A percentile compares a stretch with the other conserved stretches of the same genome.
These are phyloP conservation scores for Pseudogymnoascus sp. DNA, from an alignment of 2,329 filamentous ascomycete species.

Conservation along the genomic window DNA sequence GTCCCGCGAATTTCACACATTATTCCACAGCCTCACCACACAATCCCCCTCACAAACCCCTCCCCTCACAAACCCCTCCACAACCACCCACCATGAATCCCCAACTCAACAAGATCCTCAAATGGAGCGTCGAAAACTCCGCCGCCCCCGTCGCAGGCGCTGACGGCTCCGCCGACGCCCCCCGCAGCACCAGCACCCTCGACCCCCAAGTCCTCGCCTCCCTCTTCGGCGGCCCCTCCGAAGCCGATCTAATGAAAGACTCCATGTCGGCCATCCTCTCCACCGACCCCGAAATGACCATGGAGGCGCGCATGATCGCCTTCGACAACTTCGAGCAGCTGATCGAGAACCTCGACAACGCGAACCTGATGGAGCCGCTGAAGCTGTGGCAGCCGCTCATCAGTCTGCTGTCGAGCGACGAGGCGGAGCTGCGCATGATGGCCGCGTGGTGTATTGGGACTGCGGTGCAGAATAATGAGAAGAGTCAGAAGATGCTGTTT, in stretches of 20 bases:
- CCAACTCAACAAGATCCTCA: constrained; percentile 29
- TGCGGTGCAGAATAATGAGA: constrained; percentile 91
- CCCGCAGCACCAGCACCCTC: constrained; percentile 37
- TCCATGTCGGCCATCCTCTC: constrained; percentile 71
- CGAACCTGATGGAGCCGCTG: constrained; percentile 80
- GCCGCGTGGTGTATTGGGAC: constrained; percentile 94
- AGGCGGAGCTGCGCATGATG: constrained; percentile 69
- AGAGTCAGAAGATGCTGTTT: constrained; percentile 66
- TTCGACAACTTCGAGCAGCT: constrained; percentile 95
- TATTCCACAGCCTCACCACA: constrained; percentile 9
- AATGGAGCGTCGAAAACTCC: constrained; percentile 51
- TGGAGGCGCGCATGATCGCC: constrained; percentile 72
- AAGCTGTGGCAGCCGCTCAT: constrained; percentile 78
- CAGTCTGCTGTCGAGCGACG: constrained; percentile 57
- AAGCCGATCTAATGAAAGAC: constrained; percentile 85
- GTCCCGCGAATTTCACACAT: constrained; percentile 1
- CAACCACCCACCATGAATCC: constrained; percentile 22
- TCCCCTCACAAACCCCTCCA: background rate
- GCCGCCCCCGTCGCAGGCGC: constrained; percentile 25
- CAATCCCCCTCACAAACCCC: constrained; percentile 4
- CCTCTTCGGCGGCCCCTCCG: constrained; percentile 75
- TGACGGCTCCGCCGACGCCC: constrained; percentile 22
- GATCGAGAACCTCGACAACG: constrained; percentile 89
- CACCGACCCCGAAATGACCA: constrained; percentile 50
- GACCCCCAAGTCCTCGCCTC: constrained; percentile 64